These are phyloP conservation scores for Sphenostylis stenocarpa DNA, from an alignment of 306 rosid genomes.

Conservation along the genomic window DNA sequence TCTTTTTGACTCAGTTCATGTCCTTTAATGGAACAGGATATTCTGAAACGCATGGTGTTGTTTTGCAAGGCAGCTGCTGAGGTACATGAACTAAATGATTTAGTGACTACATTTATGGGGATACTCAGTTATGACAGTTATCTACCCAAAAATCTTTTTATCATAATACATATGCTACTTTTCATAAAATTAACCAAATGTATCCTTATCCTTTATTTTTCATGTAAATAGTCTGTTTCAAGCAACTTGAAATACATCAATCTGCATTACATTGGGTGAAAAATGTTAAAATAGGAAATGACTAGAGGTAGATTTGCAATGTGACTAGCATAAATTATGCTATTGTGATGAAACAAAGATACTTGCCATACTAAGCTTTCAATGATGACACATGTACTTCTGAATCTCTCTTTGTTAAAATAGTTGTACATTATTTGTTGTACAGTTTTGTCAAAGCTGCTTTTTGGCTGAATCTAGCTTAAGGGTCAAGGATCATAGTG, in stretches of 20 bases:
- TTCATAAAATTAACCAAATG: background rate
- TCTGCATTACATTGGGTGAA: background rate
- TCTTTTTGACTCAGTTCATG: constrained; percentile 31
- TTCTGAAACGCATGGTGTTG: constrained; percentile 82
- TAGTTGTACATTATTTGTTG: too few species aligned
- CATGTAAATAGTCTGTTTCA: constrained; percentile 16
- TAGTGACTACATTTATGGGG: background rate
- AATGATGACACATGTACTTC: background rate
- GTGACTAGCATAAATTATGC: background rate
- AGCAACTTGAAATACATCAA: constrained; percentile 14
- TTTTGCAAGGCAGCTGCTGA: constrained; percentile 96
- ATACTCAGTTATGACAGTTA: background rate
- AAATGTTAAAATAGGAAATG: background rate
- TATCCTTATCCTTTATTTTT: background rate
- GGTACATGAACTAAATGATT: constrained; percentile 50
- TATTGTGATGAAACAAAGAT: background rate
- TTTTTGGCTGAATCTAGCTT: too few species aligned
- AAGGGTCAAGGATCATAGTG: too few species aligned
- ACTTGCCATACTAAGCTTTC: background rate
- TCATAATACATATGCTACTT: background rate
- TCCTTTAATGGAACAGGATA: constrained; percentile 67
- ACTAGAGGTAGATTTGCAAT: constrained; percentile 2
- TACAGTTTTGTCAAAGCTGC: too few species aligned
- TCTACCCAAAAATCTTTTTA: background rate
- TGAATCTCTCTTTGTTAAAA: background rate